These are phyloP conservation scores for Corniculantispora saksenae DNA, from an alignment of 2,329 filamentous ascomycete species.

Conservation along the genomic window DNA sequence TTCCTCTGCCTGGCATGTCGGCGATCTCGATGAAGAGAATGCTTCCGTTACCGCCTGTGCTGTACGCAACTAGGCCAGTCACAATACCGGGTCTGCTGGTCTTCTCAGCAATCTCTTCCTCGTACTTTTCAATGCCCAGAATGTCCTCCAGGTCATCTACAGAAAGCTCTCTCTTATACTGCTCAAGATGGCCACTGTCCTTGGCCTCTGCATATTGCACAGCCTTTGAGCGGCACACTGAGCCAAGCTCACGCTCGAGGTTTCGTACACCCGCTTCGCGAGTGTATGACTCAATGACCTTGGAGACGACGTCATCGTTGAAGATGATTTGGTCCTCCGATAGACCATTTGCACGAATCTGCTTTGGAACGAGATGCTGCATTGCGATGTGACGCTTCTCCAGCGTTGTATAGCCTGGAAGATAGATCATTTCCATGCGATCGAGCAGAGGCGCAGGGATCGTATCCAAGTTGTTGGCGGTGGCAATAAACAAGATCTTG, in stretches of 20 bases:
- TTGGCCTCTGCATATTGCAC: constrained; percentile 92
- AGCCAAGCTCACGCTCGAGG: constrained; percentile 91
- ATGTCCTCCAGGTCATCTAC: constrained; percentile 85
- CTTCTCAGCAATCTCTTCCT: constrained; percentile 93
- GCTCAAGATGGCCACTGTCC: constrained; percentile 66
- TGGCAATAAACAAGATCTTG: constrained; percentile 96
- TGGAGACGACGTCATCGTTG: constrained; percentile 82
- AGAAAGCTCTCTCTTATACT: constrained; percentile 73
- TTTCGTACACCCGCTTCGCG: constrained; percentile 95
- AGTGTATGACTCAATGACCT: constrained; percentile 95
- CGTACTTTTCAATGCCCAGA: constrained; percentile 88
- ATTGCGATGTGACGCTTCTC: constrained; percentile 96
- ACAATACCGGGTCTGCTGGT: constrained; percentile 84
- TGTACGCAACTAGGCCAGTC: constrained; percentile 93
- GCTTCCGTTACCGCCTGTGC: constrained; percentile 86
- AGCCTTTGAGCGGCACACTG: constrained; percentile 91
- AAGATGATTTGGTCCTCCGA: constrained; percentile 73
- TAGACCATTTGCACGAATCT: constrained; percentile 88
- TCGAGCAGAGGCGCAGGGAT: constrained; percentile 93
- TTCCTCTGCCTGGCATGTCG: constrained; percentile 91
- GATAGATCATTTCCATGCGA: constrained; percentile 92
- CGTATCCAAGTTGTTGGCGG: constrained; percentile 90
- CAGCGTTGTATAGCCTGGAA: constrained; percentile 93
- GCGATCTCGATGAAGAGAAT: constrained; percentile 98
- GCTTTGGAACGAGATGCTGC: constrained; percentile 93